Conservation (phyloP, 305 asterid genomes). For the Fraxinus dipetala region DNA sequence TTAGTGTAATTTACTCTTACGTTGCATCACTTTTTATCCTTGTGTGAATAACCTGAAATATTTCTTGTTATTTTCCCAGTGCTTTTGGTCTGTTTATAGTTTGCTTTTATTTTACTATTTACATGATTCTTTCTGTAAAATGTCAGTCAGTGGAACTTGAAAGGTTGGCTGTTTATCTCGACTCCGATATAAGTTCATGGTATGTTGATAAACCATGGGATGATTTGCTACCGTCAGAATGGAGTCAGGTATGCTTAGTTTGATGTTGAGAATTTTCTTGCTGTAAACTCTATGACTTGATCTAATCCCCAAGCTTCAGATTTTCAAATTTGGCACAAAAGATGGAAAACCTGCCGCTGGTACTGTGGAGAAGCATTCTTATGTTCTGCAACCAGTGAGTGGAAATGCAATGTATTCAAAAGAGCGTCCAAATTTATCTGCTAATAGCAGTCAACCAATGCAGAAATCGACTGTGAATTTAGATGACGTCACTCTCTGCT, state of each 20-base stretch:
- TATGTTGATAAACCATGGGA: slow-evolving; percentile 71
- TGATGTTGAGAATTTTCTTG: slow-evolving; percentile 21
- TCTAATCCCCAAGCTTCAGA: slow-evolving; percentile 43
- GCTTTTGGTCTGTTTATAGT: not conserved
- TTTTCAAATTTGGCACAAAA: slow-evolving; percentile 74
- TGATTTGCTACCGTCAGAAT: slow-evolving; percentile 68
- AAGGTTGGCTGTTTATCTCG: slow-evolving; percentile 80
- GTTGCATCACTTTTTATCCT: not conserved
- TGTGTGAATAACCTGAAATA: not conserved
- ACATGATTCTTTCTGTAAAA: slow-evolving; percentile 11
- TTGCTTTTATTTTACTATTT: slow-evolving; percentile 19
- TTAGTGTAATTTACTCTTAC: not conserved
- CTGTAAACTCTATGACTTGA: slow-evolving; percentile 17
- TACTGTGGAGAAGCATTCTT: slow-evolving; percentile 55
- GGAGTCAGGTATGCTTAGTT: slow-evolving; percentile 69
- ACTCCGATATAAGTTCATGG: slow-evolving; percentile 87
- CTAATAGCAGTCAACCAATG: slow-evolving; percentile 50
- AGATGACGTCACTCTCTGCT: slow-evolving; percentile 90
- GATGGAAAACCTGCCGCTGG: slow-evolving; percentile 69
- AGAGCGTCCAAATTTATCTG: slow-evolving; percentile 61
- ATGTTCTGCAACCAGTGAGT: slow-evolving; percentile 81
- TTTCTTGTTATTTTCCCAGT: not conserved
- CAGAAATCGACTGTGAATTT: slow-evolving; percentile 82
- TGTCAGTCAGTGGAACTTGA: slow-evolving; percentile 86
- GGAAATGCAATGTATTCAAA: slow-evolving; percentile 85